Conservation (phyloP, 805 yeast genomes). For the Candida tammaniensis region DNA sequence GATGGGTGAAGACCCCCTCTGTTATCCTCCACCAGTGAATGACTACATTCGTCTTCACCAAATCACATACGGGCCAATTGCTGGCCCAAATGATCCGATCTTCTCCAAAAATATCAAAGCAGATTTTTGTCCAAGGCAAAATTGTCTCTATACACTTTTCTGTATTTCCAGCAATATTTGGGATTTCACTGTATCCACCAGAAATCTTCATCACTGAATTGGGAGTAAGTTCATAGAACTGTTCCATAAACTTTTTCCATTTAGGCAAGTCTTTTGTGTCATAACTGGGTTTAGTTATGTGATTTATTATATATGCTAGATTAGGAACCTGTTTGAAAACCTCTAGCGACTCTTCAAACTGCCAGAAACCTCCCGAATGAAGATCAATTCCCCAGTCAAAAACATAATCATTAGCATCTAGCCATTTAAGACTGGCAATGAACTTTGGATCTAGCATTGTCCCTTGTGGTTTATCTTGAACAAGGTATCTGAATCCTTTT, state of each 20-base stretch:
- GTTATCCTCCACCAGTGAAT: conserved; percentile 22
- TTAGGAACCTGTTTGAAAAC: conserved; percentile 24
- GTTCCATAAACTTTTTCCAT: conserved; percentile 21
- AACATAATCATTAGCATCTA: conserved; percentile 23
- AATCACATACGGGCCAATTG: conserved; percentile 45
- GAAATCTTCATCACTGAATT: conserved; percentile 35
- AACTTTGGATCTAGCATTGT: conserved; percentile 27
- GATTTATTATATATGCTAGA: conserved; percentile 37
- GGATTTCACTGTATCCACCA: conserved; percentile 41
- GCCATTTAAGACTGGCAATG: conserved; percentile 31
- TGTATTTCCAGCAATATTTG: conserved; percentile 11
- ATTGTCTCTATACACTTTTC: conserved; percentile 16
- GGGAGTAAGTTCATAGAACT: conserved; percentile 16
- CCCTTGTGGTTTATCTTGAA: conserved; percentile 41
- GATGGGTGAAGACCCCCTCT: conserved; percentile 15
- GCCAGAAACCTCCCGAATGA: conserved; percentile 35
- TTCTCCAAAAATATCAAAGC: conserved; percentile 27
- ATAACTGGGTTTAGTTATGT: conserved; percentile 41
- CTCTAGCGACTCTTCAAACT: conserved; percentile 33
- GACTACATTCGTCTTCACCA: conserved; percentile 15
- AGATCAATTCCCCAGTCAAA: conserved; percentile 46
- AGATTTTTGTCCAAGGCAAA: conserved; percentile 31
- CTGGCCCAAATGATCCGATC: conserved; percentile 39
- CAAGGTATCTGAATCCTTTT: conserved; percentile 42
- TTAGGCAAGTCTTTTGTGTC: conserved; percentile 7